These are phyloP conservation scores for Eremothecium gossypii DNA, from an alignment of 1,139 yeast genomes.

Conservation along the genomic window DNA sequence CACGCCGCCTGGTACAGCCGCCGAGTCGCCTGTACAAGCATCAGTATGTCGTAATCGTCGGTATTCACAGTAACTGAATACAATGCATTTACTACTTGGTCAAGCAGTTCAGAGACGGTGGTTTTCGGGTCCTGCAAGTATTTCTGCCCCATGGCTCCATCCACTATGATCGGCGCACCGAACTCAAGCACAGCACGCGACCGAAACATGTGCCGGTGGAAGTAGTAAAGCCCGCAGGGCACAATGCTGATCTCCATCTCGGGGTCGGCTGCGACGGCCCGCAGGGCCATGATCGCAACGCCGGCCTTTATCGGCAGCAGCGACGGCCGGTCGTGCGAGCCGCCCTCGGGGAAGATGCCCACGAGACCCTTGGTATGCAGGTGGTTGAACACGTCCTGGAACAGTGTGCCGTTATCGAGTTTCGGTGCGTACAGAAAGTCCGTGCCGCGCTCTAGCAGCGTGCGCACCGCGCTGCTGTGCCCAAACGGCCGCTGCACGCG, in stretches of 20 bases:
- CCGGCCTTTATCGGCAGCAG: conserved; percentile 70
- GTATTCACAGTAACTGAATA: conserved; percentile 67
- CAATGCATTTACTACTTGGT: conserved; percentile 46
- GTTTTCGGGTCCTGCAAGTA: conserved; percentile 50
- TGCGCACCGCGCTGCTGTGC: conserved; percentile 29
- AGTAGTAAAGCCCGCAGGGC: conserved; percentile 71
- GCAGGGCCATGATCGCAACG: conserved; percentile 73
- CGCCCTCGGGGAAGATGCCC: conserved; percentile 65
- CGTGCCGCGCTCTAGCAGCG: conserved; percentile 40
- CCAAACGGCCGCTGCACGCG: conserved; percentile 42
- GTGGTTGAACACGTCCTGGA: conserved; percentile 55
- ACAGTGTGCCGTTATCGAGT: conserved; percentile 51
- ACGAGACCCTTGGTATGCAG: conserved; percentile 48
- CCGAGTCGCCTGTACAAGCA: conserved; percentile 69
- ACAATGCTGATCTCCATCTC: conserved; percentile 49
- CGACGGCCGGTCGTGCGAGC: conserved; percentile 73
- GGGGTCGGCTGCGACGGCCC: conserved; percentile 56
- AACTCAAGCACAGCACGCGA: conserved; percentile 71
- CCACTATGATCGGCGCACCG: conserved; percentile 58
- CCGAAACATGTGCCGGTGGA: conserved; percentile 67
- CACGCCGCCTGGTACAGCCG: conserved; percentile 46
- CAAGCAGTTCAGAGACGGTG: conserved; percentile 48
- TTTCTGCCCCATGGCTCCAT: conserved; percentile 39
- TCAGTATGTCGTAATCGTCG: conserved; percentile 64
- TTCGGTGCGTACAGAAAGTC: conserved; percentile 50